These are phyloP conservation scores for Acarospora socialis DNA, from an alignment of 2,329 filamentous ascomycete species.

Conservation along the genomic window DNA sequence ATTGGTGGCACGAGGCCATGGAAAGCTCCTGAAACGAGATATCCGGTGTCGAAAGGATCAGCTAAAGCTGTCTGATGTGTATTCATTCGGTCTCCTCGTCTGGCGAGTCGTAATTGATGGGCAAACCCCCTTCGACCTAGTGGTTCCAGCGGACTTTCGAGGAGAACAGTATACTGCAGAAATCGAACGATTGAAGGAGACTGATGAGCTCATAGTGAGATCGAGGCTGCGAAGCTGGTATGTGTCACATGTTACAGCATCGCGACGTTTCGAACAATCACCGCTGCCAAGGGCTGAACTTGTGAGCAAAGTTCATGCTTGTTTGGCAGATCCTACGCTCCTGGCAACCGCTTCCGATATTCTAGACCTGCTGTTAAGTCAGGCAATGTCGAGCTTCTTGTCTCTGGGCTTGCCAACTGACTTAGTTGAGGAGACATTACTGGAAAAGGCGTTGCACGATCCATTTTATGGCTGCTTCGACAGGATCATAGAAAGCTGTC, in stretches of 20 bases:
- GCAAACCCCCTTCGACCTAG: conserved; percentile 6
- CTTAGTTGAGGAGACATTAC: too few species aligned
- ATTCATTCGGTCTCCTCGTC: conserved; percentile 12
- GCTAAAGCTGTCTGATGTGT: conserved; percentile 10
- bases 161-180: not conserved
- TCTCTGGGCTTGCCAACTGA: too few species aligned
- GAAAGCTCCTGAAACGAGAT: conserved; percentile 15
- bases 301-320: too few species aligned
- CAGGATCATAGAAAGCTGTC: too few species aligned
- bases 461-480: too few species aligned
- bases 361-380: too few species aligned
- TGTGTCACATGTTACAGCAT: not conserved
- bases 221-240: not conserved
- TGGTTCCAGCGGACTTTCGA: conserved; percentile 1
- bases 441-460: too few species aligned
- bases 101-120: conserved; percentile 12
- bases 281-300: not conserved
- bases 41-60: not conserved
- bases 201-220: not conserved
- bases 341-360: too few species aligned
- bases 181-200: not conserved
- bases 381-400: too few species aligned
- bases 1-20: conserved; percentile 15
- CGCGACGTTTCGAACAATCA: not conserved
- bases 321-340: too few species aligned